A percentile compares a stretch with the other conserved stretches of the same genome.
phyloP scores from a whole-genome alignment of 164 flowering plant genomes.

The Aristolochia californica region DNA sequence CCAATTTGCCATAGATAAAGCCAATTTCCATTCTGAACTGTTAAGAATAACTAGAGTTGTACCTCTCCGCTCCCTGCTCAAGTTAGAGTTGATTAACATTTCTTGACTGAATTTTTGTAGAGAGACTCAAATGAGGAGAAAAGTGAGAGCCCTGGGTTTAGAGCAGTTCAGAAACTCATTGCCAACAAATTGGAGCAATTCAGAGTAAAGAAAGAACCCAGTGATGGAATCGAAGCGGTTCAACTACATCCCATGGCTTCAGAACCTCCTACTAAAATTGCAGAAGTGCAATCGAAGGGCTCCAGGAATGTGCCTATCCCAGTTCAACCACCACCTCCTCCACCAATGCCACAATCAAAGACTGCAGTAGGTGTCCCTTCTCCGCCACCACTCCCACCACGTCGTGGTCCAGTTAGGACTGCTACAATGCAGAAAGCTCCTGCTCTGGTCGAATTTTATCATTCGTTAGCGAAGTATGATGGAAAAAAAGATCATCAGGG shows the following conservation, averaged over 20 bases:
- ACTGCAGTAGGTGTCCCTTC: constrained; percentile 14
- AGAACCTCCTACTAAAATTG: constrained; percentile 3
- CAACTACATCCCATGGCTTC: constrained; percentile 10
- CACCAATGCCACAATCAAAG: constrained; percentile 22
- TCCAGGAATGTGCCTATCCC: constrained; percentile 15
- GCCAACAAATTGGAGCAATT: constrained; percentile 31
- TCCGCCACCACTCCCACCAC: constrained; percentile 19
- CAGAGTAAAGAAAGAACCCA: constrained; percentile 15
- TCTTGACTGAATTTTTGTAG: constrained; percentile 11
- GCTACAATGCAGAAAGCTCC: constrained; percentile 31
- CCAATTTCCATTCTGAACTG: neutral
- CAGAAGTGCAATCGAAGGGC: constrained; percentile 12
- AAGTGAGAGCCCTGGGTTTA: constrained; percentile 24
- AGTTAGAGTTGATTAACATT: neutral
- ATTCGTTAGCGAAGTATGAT: constrained; percentile 33
- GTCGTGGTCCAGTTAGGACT: constrained; percentile 20
- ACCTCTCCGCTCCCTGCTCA: neutral
- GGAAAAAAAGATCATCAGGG: constrained; percentile 19
- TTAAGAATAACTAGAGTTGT: neutral
- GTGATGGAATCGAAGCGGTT: constrained; percentile 6
- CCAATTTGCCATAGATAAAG: neutral
- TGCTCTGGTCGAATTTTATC: constrained; percentile 31
- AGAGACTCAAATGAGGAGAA: constrained; percentile 20
- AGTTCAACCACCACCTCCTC: constrained; percentile 26
- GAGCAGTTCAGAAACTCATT: constrained; percentile 41